phyloP scores from a whole-genome alignment of 441 rosid species.

The Flueggea neowawraea region DNA sequence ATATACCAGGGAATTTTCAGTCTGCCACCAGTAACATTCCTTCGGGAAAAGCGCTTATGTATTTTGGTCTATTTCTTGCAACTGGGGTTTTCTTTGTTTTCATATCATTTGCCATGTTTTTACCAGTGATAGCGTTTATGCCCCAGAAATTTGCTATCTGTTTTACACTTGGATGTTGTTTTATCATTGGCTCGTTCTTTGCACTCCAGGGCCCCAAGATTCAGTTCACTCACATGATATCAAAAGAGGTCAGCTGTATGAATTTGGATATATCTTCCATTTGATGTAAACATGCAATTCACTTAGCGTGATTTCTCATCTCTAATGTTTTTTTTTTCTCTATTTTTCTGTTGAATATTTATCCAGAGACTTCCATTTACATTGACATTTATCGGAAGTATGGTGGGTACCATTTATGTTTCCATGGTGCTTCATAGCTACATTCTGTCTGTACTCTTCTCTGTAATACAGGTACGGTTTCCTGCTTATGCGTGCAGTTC shows the following conservation, averaged over 20 bases:
- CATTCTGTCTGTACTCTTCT: conserved; percentile 58
- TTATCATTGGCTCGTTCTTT: conserved; percentile 54
- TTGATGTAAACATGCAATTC: not conserved
- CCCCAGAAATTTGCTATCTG: conserved; percentile 76
- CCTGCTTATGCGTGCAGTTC: no score
- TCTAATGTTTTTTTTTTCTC: not conserved
- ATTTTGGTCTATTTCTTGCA: conserved; percentile 51
- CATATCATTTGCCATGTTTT: conserved; percentile 55
- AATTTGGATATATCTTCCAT: not conserved
- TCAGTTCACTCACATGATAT: conserved; percentile 59
- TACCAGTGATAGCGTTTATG: conserved; percentile 56
- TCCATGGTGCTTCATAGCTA: conserved; percentile 76
- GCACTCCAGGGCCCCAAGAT: conserved; percentile 61
- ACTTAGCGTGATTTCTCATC: not conserved
- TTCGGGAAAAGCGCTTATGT: conserved; percentile 59
- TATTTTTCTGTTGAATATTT: conserved; percentile 1
- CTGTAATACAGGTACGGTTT: conserved; percentile 49
- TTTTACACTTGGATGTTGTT: conserved; percentile 56
- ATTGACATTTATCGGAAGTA: conserved; percentile 47
- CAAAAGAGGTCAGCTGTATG: conserved; percentile 46
- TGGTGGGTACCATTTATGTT: conserved; percentile 65
- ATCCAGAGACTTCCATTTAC: conserved; percentile 69
- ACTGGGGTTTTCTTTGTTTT: conserved; percentile 57
- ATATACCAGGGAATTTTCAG: conserved; percentile 50
- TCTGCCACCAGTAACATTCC: conserved; percentile 56